phyloP scores from a whole-genome alignment of 139 green algal genomes.

The Trebouxia sp. region DNA sequence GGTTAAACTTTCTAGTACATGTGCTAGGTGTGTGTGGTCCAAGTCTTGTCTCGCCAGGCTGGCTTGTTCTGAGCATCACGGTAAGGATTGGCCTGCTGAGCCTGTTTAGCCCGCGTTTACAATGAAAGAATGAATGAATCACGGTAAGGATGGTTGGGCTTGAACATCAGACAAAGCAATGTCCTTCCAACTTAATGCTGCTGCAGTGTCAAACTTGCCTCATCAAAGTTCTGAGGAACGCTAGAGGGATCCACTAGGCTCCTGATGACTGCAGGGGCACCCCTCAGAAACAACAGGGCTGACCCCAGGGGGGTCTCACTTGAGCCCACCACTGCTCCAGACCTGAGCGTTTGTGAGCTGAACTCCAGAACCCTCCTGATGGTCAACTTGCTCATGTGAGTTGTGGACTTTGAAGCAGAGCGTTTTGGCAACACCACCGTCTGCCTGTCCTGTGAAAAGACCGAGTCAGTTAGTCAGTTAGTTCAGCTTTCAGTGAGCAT shows the following conservation, averaged over 20 bases:
- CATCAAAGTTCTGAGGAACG: not conserved
- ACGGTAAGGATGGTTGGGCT: not conserved
- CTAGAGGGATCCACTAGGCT: not conserved
- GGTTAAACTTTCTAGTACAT: too few relatives aligned
- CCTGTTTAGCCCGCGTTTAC: too few relatives aligned
- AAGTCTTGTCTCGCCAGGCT: too few relatives aligned
- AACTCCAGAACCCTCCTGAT: not conserved
- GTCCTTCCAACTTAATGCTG: too few relatives aligned
- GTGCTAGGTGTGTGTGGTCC: too few relatives aligned
- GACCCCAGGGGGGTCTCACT: not conserved
- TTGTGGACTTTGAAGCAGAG: not conserved
- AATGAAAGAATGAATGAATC: too few relatives aligned
- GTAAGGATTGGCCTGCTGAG: too few relatives aligned
- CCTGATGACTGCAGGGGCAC: slow-evolving; percentile 1
- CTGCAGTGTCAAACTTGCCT: not conserved
- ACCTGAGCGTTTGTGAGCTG: slow-evolving; percentile 8
- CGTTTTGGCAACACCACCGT: not conserved
- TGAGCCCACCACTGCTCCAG: not conserved
- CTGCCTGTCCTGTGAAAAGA: not conserved
- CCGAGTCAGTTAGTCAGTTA: too few relatives aligned
- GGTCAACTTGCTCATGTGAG: not conserved
- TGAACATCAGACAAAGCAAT: too few relatives aligned
- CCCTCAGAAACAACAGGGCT: not conserved
- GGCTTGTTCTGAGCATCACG: too few relatives aligned
- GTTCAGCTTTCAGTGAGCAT: too few relatives aligned